A percentile compares a stretch with the other conserved stretches of the same genome.
Evolutionary conservation across 768 basidiomycete species (phyloP).

Genomic region (Hygrophorus pudorinus): DNA sequence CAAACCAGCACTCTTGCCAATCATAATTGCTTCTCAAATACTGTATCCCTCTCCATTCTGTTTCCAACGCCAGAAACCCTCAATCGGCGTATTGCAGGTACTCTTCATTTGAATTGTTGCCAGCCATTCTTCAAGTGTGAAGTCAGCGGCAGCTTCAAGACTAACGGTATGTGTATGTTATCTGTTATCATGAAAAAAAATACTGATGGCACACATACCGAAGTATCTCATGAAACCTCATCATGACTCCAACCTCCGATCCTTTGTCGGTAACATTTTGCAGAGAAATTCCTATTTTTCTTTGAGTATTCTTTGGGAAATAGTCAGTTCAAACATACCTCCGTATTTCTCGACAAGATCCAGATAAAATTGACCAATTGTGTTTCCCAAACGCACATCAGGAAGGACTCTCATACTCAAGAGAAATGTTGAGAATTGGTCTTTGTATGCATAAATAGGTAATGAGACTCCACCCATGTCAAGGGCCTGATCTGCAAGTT

Average conservation of each 20-base stretch:
- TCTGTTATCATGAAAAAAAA: not conserved
- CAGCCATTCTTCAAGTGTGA: too few relatives aligned
- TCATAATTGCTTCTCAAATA: not conserved
- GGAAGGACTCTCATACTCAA: constrained; percentile 11
- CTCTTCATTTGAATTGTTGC: constrained; percentile 13
- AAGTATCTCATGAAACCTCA: constrained; percentile 1
- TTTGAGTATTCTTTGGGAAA: too few relatives aligned
- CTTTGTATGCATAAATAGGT: constrained; percentile 15
- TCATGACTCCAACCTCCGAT: not conserved
- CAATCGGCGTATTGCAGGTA: constrained; percentile 16
- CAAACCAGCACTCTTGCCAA: not conserved
- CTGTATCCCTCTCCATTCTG: constrained; percentile 9
- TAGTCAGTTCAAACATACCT: constrained; percentile 7
- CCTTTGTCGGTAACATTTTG: constrained; percentile 12
- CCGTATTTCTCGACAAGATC: constrained; percentile 12
- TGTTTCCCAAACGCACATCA: constrained; percentile 9
- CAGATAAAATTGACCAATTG: constrained; percentile 15
- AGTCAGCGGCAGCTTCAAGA: too few relatives aligned
- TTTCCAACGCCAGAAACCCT: constrained; percentile 16
- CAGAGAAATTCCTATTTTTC: constrained; percentile 8
- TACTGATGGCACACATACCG: constrained; percentile 7
- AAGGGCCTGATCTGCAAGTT: constrained; percentile 14
- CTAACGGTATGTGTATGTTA: too few relatives aligned
- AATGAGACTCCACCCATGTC: constrained; percentile 14
- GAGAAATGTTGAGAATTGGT: constrained; percentile 12